Conservation (phyloP, 1,284 basidiomycete species). For the Malassezia yamatoensis region DNA sequence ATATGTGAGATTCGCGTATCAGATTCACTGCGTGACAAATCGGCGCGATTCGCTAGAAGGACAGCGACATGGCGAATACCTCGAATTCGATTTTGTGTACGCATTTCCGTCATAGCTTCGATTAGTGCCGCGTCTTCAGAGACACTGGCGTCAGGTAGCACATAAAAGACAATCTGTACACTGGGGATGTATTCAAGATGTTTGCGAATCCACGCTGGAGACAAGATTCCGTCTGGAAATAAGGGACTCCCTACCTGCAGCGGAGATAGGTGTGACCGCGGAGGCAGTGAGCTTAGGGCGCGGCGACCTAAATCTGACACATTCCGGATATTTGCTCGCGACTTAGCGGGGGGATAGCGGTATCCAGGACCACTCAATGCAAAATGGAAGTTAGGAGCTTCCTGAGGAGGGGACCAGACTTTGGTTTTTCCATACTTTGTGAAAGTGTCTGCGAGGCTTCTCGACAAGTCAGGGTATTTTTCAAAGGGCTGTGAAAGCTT, state of each 20-base stretch:
- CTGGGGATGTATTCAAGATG: constrained; percentile 80
- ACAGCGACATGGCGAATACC: constrained; percentile 90
- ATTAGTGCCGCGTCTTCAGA: constrained; percentile 57
- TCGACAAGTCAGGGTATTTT: constrained; percentile 1
- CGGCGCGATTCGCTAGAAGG: constrained; percentile 71
- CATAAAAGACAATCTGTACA: constrained; percentile 80
- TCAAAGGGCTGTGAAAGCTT: not conserved
- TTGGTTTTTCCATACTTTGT: not conserved
- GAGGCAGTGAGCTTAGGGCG: constrained; percentile 25
- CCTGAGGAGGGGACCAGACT: constrained; percentile 1
- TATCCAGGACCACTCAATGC: not conserved
- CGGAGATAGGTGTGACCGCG: constrained; percentile 79
- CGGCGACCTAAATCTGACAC: constrained; percentile 11
- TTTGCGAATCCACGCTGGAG: constrained; percentile 93
- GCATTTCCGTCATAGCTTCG: constrained; percentile 64
- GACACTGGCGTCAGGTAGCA: constrained; percentile 54
- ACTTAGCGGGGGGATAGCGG: not conserved
- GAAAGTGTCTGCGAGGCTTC: not conserved
- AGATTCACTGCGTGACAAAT: constrained; percentile 57
- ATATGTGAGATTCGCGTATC: constrained; percentile 75
- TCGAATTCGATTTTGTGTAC: constrained; percentile 68
- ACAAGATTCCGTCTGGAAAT: constrained; percentile 85
- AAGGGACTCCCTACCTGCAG: constrained; percentile 75
- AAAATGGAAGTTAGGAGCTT: not conserved
- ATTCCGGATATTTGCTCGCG: not conserved